A percentile compares a stretch with the other conserved stretches of the same genome.
These are phyloP conservation scores for Populus hybrid DNA, from an alignment of 441 rosid genomes.

Conservation along the genomic window DNA sequence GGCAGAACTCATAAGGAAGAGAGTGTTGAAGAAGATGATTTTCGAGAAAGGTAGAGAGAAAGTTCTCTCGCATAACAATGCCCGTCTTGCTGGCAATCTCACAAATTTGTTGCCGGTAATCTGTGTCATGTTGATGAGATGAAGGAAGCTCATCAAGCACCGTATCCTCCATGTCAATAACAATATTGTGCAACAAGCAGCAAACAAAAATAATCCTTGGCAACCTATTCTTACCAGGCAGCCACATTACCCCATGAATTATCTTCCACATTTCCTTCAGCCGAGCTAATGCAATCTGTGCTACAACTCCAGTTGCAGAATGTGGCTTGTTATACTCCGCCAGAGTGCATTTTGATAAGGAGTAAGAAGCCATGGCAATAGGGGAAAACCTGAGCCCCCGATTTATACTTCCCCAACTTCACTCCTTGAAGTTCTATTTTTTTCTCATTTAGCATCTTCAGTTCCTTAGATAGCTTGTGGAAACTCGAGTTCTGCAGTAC, in stretches of 20 bases:
- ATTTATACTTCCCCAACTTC: slow-evolving; percentile 60
- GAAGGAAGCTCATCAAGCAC: slow-evolving; percentile 36
- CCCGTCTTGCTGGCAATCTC: slow-evolving; percentile 45
- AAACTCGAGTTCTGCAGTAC: slow-evolving; percentile 70
- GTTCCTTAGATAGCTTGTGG: slow-evolving; percentile 62
- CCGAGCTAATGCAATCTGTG: slow-evolving; percentile 62
- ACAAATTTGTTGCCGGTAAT: slow-evolving; percentile 51
- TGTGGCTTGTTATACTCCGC: slow-evolving; percentile 64
- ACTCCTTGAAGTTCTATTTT: slow-evolving; percentile 40
- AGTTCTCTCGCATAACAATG: slow-evolving; percentile 52
- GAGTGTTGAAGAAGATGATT: slow-evolving; percentile 23
- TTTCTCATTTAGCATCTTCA: slow-evolving; percentile 56
- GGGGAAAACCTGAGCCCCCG: slow-evolving; percentile 74
- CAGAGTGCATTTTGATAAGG: slow-evolving; percentile 56
- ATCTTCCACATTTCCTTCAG: slow-evolving; percentile 78
- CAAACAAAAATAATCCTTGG: slow-evolving; percentile 80
- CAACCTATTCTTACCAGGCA: slow-evolving; percentile 77
- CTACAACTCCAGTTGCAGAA: slow-evolving; percentile 49
- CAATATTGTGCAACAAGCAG: slow-evolving; percentile 75
- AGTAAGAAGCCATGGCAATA: slow-evolving; percentile 76
- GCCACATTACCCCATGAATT: slow-evolving; percentile 39
- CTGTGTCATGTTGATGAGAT: slow-evolving; percentile 55
- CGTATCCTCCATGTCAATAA: slow-evolving; percentile 41
- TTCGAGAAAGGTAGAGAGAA: slow-evolving; percentile 46
- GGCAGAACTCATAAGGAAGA: background rate